Evolutionary conservation across 371 early-diverging fungal species (phyloP), one percentile per base, ranked within the genome.

Genomic region (Lichtheimia corymbifera): DNA sequence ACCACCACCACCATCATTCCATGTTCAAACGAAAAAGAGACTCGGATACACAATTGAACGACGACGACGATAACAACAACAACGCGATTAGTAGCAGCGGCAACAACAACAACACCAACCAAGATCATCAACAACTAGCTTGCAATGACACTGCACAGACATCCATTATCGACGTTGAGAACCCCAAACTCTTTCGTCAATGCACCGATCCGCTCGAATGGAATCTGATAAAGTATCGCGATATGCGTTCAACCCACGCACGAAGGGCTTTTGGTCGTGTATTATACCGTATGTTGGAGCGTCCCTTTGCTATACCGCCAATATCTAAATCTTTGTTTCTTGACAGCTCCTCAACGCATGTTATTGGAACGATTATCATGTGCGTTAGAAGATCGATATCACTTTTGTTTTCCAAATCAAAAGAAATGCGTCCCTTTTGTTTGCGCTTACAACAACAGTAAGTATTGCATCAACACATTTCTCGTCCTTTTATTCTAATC

Each of bases 401-500:
- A 52, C 4, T 70, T 70, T 35, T 65, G 61, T 50, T 62, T 55
- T 50, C 49, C 59, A 14, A 50, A 62, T 35, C 50, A 50, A 5
- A 27, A 30, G 18, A 17, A 20, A 13, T 63, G 70, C 25, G 50
- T 58, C 25, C 70, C 70, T 15, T 65, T 61, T 50, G 59, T 44
- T 40, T 61, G 63, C 25, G 49, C 53, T 12, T 68, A 68, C 55
- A 53, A 60, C 4, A 58, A 68, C 35, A n/a, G 68, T 61, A 68
- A 50, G 52, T n/a, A 28, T n/a, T 15, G 2, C 25, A 6, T 13
- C 2, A n/a, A 0, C 18, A 14, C 18, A 0, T 51, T 28, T 28
- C 5, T 17, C 12, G 42, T 57, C 41, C 64, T 28, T 70, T 53
- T 50, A 51, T 66, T 12, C 47, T 25, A 50, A 49, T 50, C 11